Percentiles rank a stretch among this genome's conserved stretches.
These are phyloP conservation scores for Schizopora paradoxa DNA, from an alignment of 1,284 basidiomycete species.

Conservation along the genomic window DNA sequence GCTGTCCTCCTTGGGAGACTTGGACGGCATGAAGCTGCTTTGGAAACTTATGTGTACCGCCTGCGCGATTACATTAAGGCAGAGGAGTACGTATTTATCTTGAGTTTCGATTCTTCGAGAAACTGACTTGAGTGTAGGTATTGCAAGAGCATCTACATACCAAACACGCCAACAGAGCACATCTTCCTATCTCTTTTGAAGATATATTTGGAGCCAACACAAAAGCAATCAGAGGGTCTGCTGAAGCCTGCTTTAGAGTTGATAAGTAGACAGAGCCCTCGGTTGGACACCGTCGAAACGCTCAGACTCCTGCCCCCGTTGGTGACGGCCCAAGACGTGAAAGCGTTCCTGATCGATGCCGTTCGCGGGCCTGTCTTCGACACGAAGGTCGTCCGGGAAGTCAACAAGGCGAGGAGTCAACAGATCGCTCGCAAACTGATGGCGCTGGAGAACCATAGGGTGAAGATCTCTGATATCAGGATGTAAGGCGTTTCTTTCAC, in stretches of 20 bases:
- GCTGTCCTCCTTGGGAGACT: constrained; percentile 88
- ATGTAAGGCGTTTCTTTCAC: constrained; percentile 52
- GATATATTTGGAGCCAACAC: constrained; percentile 79
- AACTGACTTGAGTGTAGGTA: constrained; percentile 49
- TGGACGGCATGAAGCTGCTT: constrained; percentile 87
- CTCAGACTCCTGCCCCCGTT: constrained; percentile 85
- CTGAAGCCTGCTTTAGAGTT: constrained; percentile 79
- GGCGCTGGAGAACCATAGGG: constrained; percentile 70
- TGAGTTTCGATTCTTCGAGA: constrained; percentile 2
- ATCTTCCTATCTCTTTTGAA: constrained; percentile 85
- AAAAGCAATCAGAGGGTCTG: constrained; percentile 42
- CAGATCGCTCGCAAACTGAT: constrained; percentile 70
- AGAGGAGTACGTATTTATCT: constrained; percentile 60
- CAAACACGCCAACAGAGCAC: constrained; percentile 48
- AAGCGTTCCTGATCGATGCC: constrained; percentile 75
- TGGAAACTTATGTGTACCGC: constrained; percentile 88
- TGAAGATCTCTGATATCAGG: constrained; percentile 88
- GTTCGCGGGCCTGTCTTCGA: constrained; percentile 67
- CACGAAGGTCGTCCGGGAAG: constrained; percentile 57
- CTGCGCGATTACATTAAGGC: constrained; percentile 80
- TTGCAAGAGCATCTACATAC: constrained; percentile 74
- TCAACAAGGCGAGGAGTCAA: constrained; percentile 68
- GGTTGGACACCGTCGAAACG: constrained; percentile 75
- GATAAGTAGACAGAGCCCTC: constrained; percentile 77
- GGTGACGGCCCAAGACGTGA: constrained; percentile 74